phyloP scores from a whole-genome alignment of 345 rosid species.

The Noccaea bulbosa region DNA sequence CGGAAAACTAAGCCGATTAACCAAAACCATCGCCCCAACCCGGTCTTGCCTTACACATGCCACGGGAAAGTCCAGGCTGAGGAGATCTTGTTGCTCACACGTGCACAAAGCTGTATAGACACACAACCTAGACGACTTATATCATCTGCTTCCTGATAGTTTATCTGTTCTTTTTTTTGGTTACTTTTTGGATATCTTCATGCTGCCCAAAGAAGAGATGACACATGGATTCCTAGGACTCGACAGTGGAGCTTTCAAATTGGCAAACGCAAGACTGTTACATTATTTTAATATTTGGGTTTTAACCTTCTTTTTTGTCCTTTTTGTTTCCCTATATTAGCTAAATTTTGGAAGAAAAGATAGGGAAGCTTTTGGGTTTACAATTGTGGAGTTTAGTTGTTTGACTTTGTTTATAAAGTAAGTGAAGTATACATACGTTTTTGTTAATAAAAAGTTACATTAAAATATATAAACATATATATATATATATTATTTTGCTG shows the following conservation, averaged over 20 bases:
- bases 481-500: not conserved
- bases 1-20: constrained; percentile 30
- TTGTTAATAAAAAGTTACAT: not conserved
- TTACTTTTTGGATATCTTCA: constrained; percentile 34
- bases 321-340: constrained; percentile 34
- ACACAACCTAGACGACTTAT: constrained; percentile 47
- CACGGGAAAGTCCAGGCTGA: constrained; percentile 80
- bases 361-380: constrained; percentile 3
- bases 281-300: constrained; percentile 29
- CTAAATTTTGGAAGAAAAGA: constrained; percentile 32
- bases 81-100: constrained; percentile 61
- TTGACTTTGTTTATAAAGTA: not conserved
- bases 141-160: constrained; percentile 32
- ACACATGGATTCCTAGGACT: constrained; percentile 37
- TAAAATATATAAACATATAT: no score
- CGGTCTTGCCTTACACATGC: constrained; percentile 52
- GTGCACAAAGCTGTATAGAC: constrained; percentile 57
- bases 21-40: constrained; percentile 49
- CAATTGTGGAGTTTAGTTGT: constrained; percentile 11
- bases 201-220: constrained; percentile 39
- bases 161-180: not conserved
- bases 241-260: constrained; percentile 39
- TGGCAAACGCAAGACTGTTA: constrained; percentile 34
- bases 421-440: not conserved
- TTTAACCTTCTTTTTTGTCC: not conserved